phyloP scores from a whole-genome alignment of 164 flowering plant genomes.

The Euptelea pleiosperma region DNA sequence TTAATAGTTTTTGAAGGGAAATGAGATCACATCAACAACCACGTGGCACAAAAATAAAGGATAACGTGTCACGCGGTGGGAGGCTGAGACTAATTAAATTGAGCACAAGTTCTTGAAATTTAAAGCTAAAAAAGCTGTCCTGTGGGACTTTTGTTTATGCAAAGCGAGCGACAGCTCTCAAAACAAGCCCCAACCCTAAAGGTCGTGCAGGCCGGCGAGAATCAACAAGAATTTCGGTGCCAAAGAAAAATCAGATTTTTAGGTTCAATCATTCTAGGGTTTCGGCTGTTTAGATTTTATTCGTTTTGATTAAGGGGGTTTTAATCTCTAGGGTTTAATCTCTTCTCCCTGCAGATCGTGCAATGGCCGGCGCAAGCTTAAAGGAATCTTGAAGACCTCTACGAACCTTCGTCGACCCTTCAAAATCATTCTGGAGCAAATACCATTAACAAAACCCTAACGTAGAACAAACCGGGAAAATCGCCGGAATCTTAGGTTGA shows the following conservation, averaged over 20 bases:
- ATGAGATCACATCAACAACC: too few relatives aligned
- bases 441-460: too few relatives aligned
- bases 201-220: conserved; percentile 6
- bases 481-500: conserved; percentile 34
- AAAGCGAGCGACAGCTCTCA: too few relatives aligned
- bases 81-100: too few relatives aligned
- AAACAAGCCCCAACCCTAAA: background rate
- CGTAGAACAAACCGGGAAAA: conserved; percentile 15
- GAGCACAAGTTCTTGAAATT: too few relatives aligned
- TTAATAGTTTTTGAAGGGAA: too few relatives aligned
- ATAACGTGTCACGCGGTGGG: background rate
- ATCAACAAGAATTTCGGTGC: too few relatives aligned
- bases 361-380: conserved; percentile 34
- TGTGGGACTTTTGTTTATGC: too few relatives aligned
- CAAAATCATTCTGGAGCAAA: too few relatives aligned
- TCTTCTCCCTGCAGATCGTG: conserved; percentile 33
- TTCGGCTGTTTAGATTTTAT: background rate
- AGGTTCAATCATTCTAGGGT: background rate
- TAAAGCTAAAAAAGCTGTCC: background rate
- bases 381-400: background rate
- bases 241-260: background rate
- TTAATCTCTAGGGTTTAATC: background rate
- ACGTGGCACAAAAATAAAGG: too few relatives aligned
- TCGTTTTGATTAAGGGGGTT: conserved; percentile 1
- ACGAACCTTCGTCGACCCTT: too few relatives aligned